Evolutionary conservation across 345 rosid species (phyloP), one percentile per base, ranked within the genome.

Genomic region (Aethionema arabicum): DNA sequence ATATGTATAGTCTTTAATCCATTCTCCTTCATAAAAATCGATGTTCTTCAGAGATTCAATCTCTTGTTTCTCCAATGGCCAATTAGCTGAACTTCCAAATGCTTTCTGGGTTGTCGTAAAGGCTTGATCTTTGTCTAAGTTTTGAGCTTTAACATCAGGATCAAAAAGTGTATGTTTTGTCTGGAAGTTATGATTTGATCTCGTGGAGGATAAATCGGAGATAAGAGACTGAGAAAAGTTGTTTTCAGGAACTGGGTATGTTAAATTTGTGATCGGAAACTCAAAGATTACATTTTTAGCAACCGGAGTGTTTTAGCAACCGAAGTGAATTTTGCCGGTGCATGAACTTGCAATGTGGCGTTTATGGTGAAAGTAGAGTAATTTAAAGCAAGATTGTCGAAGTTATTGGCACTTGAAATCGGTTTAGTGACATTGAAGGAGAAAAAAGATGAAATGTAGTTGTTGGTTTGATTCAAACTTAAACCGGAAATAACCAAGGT

Each of bases 1-100:
- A 77, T 93, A 93, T 1, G 97, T 80, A 62, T 87, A 81, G 63
- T 93, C 99, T 73, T 29, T 79, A 42, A 90, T 77, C 99, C 99
- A 93, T 8, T 77, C 68, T 27, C 99, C 99, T 55, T 90, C 90
- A 74, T 84, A 87, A 61, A 90, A 78, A 59, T 93, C 83, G 55
- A 97, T 87, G 0, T 76, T 77, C 82, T 69, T 66, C 77, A 89
- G 42, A 27, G 81, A 65, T 64, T 64, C 78, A 5, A 77, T 66
- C 65, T 58, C 80, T 69, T 77, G 76, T 1, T 21, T 21, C 27
- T 21, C 27, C 27, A 21, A 21, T 21, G 27, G 27, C 27, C 2
- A 21, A 21, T 21, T 21, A 21, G 27, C n/a, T n/a, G n/a, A n/a
- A n/a, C n/a, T n/a, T n/a, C n/a, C n/a, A n/a, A n/a, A 1, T 21